Percentiles rank a stretch among this genome's conserved stretches.
These are phyloP conservation scores for Typha latifolia DNA, from an alignment of 176 grass and related monocot species.

Conservation along the genomic window DNA sequence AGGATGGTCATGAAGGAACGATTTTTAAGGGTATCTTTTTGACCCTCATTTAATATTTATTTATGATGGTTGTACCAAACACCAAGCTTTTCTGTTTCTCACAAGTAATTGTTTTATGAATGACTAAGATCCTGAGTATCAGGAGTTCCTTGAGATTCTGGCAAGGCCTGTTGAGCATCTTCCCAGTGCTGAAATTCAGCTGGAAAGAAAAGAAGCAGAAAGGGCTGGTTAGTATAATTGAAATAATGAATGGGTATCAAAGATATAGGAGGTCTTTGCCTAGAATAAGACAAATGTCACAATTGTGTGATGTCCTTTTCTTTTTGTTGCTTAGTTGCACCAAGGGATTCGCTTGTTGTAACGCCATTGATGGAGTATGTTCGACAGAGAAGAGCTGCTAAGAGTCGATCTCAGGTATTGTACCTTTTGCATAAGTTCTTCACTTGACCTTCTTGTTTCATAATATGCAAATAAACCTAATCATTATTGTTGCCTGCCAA, in stretches of 20 bases:
- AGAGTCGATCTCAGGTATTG: constrained; percentile 16
- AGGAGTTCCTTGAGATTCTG: constrained; percentile 21
- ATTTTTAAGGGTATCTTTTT: constrained; percentile 14
- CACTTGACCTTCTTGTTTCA: not conserved
- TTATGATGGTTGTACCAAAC: not conserved
- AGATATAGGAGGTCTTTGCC: too few relatives aligned
- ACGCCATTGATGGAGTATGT: constrained; percentile 27
- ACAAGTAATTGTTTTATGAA: constrained; percentile 2
- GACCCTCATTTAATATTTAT: not conserved
- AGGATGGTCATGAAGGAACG: constrained; percentile 22
- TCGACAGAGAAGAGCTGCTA: constrained; percentile 25
- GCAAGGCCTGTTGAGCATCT: constrained; percentile 19
- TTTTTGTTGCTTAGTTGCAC: not conserved
- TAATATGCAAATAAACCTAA: not conserved
- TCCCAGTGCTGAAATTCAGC: constrained; percentile 29
- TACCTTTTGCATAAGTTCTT: not conserved
- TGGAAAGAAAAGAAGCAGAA: constrained; percentile 32
- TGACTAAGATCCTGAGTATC: constrained; percentile 21
- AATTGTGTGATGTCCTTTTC: not conserved
- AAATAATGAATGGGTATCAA: too few relatives aligned
- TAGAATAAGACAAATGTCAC: too few relatives aligned
- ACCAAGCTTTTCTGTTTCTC: not conserved
- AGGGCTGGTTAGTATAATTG: constrained; percentile 13
- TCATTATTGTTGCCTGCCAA: not conserved
- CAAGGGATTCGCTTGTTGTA: constrained; percentile 14